A percentile compares a stretch with the other conserved stretches of the same genome.
phyloP scores from a whole-genome alignment of 257 asterid species.

The Solanum dulcamara region DNA sequence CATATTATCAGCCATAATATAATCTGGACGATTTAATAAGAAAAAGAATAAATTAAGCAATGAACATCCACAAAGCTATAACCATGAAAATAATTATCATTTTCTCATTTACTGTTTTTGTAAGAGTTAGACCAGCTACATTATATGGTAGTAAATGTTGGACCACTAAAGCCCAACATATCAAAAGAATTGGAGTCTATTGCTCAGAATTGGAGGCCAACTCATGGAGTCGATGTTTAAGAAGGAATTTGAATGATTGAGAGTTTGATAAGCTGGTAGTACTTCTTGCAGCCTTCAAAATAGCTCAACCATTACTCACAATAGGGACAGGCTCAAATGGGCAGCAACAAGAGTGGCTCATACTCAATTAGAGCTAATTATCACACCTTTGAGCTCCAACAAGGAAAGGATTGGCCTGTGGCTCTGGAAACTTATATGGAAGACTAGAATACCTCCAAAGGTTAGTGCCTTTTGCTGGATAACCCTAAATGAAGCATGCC shows the following conservation, averaged over 20 bases:
- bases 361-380: background rate
- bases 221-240: background rate
- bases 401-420: background rate
- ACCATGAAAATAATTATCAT: background rate
- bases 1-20: constrained; percentile 67
- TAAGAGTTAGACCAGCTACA: background rate
- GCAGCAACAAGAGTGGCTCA: background rate
- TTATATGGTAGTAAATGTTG: background rate
- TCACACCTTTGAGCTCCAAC: background rate
- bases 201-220: too few relatives aligned
- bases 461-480: background rate
- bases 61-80: background rate
- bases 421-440: background rate
- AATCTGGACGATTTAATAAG: constrained; percentile 35
- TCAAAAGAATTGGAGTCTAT: too few relatives aligned
- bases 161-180: background rate
- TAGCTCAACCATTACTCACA: background rate
- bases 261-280: background rate
- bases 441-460: background rate
- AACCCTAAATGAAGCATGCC: background rate
- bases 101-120: background rate
- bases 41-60: constrained; percentile 1
- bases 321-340: background rate
- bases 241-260: background rate
- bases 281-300: background rate